A percentile compares a stretch with the other conserved stretches of the same genome.
Evolutionary conservation across 352 stramenopile genomes (phyloP).

Genomic region (Aphanomyces astaci): DNA sequence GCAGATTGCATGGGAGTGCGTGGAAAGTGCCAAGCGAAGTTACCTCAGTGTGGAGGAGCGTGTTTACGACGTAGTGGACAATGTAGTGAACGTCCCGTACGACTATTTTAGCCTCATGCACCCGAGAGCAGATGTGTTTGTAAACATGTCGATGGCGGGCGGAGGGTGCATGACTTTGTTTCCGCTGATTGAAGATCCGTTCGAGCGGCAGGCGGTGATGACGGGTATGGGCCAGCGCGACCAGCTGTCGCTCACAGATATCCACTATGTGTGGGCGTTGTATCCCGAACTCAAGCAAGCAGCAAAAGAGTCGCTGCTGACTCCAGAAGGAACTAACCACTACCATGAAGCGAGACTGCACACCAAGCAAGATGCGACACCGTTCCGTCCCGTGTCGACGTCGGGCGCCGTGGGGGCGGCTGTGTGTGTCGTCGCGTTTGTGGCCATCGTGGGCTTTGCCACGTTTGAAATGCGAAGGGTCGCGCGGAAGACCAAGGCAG

Average conservation of each 20-base stretch:
- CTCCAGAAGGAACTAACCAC: neutral
- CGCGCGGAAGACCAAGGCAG: neutral
- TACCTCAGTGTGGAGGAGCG: constrained; percentile 53
- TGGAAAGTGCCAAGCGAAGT: constrained; percentile 50
- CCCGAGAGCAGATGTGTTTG: constrained; percentile 58
- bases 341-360: constrained; percentile 61
- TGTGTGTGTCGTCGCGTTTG: constrained; percentile 42
- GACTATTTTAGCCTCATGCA: constrained; percentile 86
- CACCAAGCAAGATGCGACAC: constrained; percentile 36
- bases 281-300: constrained; percentile 50
- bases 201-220: constrained; percentile 48
- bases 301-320: constrained; percentile 1
- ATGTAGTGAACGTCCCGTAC: constrained; percentile 40
- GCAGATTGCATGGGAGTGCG: constrained; percentile 71
- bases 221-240: constrained; percentile 67
- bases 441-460: constrained; percentile 29
- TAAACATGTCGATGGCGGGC: constrained; percentile 28
- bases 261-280: constrained; percentile 63
- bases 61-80: neutral
- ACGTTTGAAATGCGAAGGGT: constrained; percentile 24
- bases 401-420: constrained; percentile 46
- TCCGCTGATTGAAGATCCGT: constrained; percentile 42
- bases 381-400: constrained; percentile 19
- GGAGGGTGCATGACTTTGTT: constrained; percentile 62
- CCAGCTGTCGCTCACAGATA: constrained; percentile 54